Base-by-base conservation (phyloP, 257 asterid species). In the Solanum lignicaule region DNA sequence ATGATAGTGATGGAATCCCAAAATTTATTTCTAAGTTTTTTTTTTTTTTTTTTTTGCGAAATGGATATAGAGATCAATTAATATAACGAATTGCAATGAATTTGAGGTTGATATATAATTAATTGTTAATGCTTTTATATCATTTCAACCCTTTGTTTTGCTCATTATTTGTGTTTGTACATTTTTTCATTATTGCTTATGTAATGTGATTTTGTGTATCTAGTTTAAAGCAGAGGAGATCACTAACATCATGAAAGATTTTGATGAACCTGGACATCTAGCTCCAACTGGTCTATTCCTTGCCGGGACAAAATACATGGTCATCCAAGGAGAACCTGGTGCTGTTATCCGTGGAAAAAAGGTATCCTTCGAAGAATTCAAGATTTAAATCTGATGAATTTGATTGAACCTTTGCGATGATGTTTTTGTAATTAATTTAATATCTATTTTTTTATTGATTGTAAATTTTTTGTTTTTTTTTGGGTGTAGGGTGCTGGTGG, bases 261-360 rank as follows among this genome's bases (percentile, higher is more conserved):
- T 93, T 46, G 81, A 93, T 36, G 94, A 93, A 88, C 95, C 94
- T 4, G 94, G 94, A 9, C 86, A 83, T 68, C 87, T 93, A 72
- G 96, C 96, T 38, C 96, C 94, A 7, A 91, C 90, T 3, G 95
- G 96, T 8, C 78, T 93, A 55, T 86, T 62, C 82, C 85, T 93
- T 3, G 93, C 58, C 5, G 94, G 94, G 27, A 21, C 82, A 79
- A 93, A 93, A 89, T 93, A 93, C 90, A 92, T 93, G 94, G 95
- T 92, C 68, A 93, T 93, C 74, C 94, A 92, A 90, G 95, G 95
- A 60, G 95, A 93, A 89, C 92, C 95, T 16, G 87, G 90, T 1
- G 95, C 94, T 31, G 94, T 93, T 74, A 90, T 93, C 38, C 94
- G 95, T 68, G 95, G 95, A 69, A 93, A 93, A 92, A 93, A 93